phyloP scores from a whole-genome alignment of 176 grass and related monocot genomes.

The Triticum monococcum region DNA sequence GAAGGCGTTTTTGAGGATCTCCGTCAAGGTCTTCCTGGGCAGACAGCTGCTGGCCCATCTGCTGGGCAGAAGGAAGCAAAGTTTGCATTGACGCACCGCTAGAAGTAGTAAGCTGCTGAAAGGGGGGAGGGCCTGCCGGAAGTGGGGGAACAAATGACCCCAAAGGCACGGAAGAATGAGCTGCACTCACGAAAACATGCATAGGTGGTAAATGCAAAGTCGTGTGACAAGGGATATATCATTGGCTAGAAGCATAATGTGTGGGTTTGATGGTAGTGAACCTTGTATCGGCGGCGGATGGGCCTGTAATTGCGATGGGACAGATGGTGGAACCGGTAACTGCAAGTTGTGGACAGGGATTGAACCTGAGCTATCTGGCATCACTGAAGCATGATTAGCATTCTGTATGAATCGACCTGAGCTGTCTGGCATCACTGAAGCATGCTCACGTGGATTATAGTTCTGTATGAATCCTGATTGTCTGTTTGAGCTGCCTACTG shows the following conservation, averaged over 20 bases:
- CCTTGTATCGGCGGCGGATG: neutral
- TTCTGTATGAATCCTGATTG: constrained; percentile 38
- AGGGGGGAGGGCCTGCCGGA: constrained; percentile 39
- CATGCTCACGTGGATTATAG: constrained; percentile 38
- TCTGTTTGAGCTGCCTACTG: constrained; percentile 37
- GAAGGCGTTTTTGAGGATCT: constrained; percentile 84
- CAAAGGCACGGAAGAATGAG: constrained; percentile 50
- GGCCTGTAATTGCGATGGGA: constrained; percentile 14
- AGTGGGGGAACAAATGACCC: constrained; percentile 44
- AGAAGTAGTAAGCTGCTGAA: constrained; percentile 40
- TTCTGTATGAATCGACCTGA: constrained; percentile 23
- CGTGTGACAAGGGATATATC: constrained; percentile 23
- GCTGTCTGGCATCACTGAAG: constrained; percentile 24
- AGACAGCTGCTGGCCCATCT: constrained; percentile 40
- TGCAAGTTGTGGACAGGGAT: constrained; percentile 31
- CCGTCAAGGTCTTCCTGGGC: constrained; percentile 48
- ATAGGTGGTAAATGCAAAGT: constrained; percentile 25
- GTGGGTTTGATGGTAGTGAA: constrained; percentile 17
- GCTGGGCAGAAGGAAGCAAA: constrained; percentile 35
- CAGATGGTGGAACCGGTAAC: constrained; percentile 23
- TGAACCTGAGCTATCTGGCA: constrained; percentile 23
- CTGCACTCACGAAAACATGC: constrained; percentile 15
- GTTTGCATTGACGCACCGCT: constrained; percentile 35
- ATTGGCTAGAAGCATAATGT: constrained; percentile 19
- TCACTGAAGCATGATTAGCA: constrained; percentile 33